phyloP scores from a whole-genome alignment of 495 filamentous ascomycete species.

The Hypoxylon lenormandii region DNA sequence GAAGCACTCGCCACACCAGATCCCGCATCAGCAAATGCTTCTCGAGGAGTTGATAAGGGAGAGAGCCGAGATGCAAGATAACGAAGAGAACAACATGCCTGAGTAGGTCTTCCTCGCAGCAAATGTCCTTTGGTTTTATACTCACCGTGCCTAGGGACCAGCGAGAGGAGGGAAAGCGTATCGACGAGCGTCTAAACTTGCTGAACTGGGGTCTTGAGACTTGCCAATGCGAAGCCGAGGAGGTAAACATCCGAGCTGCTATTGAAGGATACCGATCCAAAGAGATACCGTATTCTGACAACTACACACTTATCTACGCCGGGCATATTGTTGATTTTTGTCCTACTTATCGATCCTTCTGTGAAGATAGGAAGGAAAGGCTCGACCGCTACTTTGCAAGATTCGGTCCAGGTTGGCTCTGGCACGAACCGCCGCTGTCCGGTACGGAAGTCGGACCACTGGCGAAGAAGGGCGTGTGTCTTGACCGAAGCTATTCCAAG shows the following conservation, averaged over 20 bases:
- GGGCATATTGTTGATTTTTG: conserved; percentile 61
- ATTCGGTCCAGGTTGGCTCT: conserved; percentile 62
- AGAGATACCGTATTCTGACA: conserved; percentile 53
- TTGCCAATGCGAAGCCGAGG: conserved; percentile 55
- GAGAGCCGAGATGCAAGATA: conserved; percentile 53
- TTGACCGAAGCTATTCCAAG: not conserved
- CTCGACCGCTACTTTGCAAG: conserved; percentile 55
- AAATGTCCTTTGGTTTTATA: not conserved
- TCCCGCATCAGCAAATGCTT: conserved; percentile 40
- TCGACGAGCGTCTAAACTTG: conserved; percentile 49
- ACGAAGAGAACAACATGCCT: conserved; percentile 56
- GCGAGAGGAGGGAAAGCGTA: conserved; percentile 44
- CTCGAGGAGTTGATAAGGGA: conserved; percentile 51
- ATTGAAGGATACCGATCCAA: conserved; percentile 59
- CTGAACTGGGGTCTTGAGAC: conserved; percentile 50
- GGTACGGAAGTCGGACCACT: conserved; percentile 23
- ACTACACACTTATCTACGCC: conserved; percentile 60
- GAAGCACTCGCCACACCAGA: conserved; percentile 46
- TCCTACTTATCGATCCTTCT: conserved; percentile 54
- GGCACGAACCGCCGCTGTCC: conserved; percentile 62
- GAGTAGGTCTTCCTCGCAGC: conserved; percentile 44
- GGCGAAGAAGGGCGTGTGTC: conserved; percentile 52
- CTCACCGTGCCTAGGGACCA: conserved; percentile 38
- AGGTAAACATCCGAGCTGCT: conserved; percentile 59
- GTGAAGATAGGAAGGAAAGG: conserved; percentile 53